Conservation (phyloP, 2,329 filamentous ascomycete species). For the Colletotrichum agaves region DNA sequence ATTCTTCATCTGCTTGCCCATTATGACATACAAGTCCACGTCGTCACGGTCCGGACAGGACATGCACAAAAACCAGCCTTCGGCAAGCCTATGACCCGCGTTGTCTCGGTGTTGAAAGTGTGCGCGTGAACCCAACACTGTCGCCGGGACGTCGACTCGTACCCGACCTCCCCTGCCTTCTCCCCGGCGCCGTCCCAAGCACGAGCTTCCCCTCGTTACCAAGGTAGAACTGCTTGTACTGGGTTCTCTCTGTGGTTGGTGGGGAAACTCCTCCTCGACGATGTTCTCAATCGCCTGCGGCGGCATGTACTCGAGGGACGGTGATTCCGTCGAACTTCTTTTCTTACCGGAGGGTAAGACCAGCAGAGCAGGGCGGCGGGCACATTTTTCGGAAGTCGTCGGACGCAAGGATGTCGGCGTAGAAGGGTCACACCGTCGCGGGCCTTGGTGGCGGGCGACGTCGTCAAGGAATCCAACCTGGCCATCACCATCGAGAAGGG, state of each 20-base stretch:
- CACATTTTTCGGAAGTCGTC: conserved; percentile 45
- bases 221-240: conserved; percentile 46
- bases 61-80: conserved; percentile 60
- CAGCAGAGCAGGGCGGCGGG: conserved; percentile 57
- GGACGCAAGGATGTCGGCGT: conserved; percentile 58
- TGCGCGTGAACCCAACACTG: conserved; percentile 47
- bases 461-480: conserved; percentile 48
- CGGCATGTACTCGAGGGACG: conserved; percentile 50
- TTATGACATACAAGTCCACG: conserved; percentile 53
- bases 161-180: conserved; percentile 43
- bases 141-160: neutral
- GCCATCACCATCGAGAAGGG: conserved; percentile 29
- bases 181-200: conserved; percentile 53
- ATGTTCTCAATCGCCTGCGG: conserved; percentile 44
- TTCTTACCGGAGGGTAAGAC: conserved; percentile 57
- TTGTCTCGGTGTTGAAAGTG: conserved; percentile 51
- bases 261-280: conserved; percentile 44
- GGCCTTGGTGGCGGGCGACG: conserved; percentile 49
- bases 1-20: conserved; percentile 40
- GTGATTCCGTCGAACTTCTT: conserved; percentile 54
- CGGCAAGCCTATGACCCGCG: conserved; percentile 54
- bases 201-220: conserved; percentile 41
- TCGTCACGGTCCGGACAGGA: conserved; percentile 54
- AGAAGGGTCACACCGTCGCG: conserved; percentile 55
- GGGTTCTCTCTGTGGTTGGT: conserved; percentile 30